phyloP scores from a whole-genome alignment of 345 rosid genomes.

The Dipteronia dyeriana region DNA sequence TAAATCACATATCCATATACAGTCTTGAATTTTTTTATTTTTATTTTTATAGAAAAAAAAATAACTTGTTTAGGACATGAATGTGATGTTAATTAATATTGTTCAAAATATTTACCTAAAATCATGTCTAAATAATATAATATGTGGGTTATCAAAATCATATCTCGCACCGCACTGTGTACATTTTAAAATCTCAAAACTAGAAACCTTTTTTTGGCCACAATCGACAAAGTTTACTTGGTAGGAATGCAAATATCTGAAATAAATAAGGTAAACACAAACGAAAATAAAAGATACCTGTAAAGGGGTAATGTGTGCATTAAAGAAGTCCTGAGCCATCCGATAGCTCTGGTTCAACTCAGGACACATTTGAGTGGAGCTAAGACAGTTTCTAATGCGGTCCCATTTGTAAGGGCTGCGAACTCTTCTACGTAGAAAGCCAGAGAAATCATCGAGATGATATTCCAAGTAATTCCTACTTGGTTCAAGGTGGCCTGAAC shows the following conservation, averaged over 20 bases:
- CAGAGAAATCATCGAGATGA: constrained; percentile 69
- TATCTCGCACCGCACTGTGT: no score
- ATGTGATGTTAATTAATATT: no score
- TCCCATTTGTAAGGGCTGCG: constrained; percentile 82
- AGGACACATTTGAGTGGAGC: constrained; percentile 59
- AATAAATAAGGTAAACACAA: no score
- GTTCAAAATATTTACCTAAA: no score
- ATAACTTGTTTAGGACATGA: no score
- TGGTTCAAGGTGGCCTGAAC: constrained; percentile 78
- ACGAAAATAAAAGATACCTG: constrained; percentile 47
- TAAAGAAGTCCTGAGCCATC: constrained; percentile 89
- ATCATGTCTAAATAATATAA: neutral
- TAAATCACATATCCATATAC: no score
- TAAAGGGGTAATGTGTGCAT: constrained; percentile 68
- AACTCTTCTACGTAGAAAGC: constrained; percentile 76
- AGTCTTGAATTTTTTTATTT: no score
- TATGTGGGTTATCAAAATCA: no score
- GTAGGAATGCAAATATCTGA: neutral
- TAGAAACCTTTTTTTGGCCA: neutral
- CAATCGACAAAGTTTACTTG: neutral
- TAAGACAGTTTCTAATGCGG: constrained; percentile 64
- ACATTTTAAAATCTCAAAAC: no score
- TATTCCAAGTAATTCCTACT: constrained; percentile 82
- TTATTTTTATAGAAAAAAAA: no score
- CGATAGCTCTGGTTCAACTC: constrained; percentile 77